Base-by-base conservation (phyloP, 345 rosid species). In the Acer campestre region DNA sequence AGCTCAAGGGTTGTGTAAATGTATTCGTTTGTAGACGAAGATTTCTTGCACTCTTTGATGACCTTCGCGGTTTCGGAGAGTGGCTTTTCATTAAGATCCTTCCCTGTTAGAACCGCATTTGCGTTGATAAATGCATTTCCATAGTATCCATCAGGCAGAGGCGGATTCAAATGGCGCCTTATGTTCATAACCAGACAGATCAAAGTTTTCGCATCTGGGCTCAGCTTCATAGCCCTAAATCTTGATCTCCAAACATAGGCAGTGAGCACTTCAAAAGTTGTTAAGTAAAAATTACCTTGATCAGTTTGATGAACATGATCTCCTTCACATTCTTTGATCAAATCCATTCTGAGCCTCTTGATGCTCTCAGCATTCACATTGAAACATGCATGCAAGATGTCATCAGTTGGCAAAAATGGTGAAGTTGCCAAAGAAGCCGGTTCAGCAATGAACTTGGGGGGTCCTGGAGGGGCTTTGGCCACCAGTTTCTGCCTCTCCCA, bases 211-310 rank as follows among this genome's bases (percentile, higher is more conserved):
- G 38, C 38, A 7, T 86, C 78, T 65, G 84, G 79, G 79, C 80
- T 80, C 16, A 88, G 53, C 25, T 84, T 85, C 17, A 90, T 68
- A 17, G 91, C 91, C 70, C 80, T 67, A 71, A 85, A 76, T 38
- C 93, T 82, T 70, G 90, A 68, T 76, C 84, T 82, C 93, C 93
- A 90, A 0, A 90, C 77, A 66, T 88, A 81, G 1, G 89, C 89
- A 1, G 84, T 82, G 61, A 90, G 85, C 9, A 81, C 84, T 82
- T 90, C 91, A 18, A 90, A 49, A 13, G 90, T 88, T 0, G 93
- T 88, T 48, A 81, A 80, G 1, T 56, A 20, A 16, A 59, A 23
- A 10, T 59, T 59, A 14, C n/a, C 58, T 53, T 53, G 58, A 53
- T 13, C 55, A 29, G 38, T 35, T 35, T 35, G 38, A 35, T 35